Conservation (phyloP, 768 basidiomycete genomes). For the Kwoniella europaea region DNA sequence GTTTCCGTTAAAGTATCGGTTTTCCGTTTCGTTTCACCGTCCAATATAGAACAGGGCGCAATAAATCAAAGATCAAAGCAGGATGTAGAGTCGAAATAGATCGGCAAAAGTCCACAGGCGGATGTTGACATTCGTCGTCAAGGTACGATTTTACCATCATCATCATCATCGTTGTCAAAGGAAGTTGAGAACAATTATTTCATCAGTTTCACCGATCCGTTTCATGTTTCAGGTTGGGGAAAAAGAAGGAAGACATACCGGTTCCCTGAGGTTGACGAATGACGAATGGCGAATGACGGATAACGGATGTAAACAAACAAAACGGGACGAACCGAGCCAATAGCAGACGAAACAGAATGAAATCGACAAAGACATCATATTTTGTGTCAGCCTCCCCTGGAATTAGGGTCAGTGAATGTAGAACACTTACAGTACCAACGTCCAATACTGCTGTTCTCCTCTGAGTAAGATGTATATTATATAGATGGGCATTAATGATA, state of each 20-base stretch:
- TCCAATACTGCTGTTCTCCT: slow-evolving; percentile 46
- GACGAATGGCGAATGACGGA: not conserved
- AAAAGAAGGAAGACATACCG: slow-evolving; percentile 21
- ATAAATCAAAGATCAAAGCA: too few relatives aligned
- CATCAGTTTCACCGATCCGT: not conserved
- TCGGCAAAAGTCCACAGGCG: too few relatives aligned
- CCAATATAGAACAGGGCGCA: too few relatives aligned
- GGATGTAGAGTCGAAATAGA: too few relatives aligned
- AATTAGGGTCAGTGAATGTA: not conserved
- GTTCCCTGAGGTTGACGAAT: slow-evolving; percentile 25
- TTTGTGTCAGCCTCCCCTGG: not conserved
- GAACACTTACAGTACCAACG: slow-evolving; percentile 45
- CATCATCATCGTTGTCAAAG: too few relatives aligned
- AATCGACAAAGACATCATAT: too few relatives aligned
- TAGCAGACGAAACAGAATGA: too few relatives aligned
- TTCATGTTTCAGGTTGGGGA: not conserved
- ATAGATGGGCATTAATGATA: slow-evolving; percentile 30
- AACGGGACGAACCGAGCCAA: not conserved
- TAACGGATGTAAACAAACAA: not conserved
- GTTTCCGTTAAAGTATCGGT: too few relatives aligned
- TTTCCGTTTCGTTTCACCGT: too few relatives aligned
- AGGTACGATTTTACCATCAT: too few relatives aligned
- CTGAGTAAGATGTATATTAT: slow-evolving; percentile 32
- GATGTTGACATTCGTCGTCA: too few relatives aligned
- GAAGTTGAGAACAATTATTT: not conserved